Percentiles rank a stretch among this genome's conserved stretches.
phyloP scores from a whole-genome alignment of 768 basidiomycete genomes.

The Termitomyces sp. region DNA sequence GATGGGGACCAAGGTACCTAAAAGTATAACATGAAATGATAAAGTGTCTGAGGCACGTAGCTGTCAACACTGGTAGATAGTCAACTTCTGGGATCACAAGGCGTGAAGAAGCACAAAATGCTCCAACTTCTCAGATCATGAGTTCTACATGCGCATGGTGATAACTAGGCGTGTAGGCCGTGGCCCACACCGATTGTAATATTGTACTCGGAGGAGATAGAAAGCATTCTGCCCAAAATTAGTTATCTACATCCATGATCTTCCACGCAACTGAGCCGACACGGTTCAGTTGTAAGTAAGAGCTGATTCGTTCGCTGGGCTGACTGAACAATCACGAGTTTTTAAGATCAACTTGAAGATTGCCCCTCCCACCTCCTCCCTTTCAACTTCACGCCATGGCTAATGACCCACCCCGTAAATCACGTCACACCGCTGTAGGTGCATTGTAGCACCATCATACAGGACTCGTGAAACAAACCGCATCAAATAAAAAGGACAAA shows the following conservation, averaged over 20 bases:
- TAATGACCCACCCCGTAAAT: not conserved
- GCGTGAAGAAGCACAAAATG: not conserved
- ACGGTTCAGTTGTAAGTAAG: not conserved
- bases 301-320: not conserved
- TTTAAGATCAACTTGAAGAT: not conserved
- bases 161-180: not conserved
- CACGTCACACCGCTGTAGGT: constrained; percentile 1
- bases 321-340: not conserved
- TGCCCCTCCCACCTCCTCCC: not conserved
- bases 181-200: not conserved
- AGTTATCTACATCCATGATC: not conserved
- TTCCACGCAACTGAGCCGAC: too few species aligned
- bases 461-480: constrained; percentile 13
- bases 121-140: not conserved
- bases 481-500: constrained; percentile 10
- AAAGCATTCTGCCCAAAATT: not conserved
- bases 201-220: not conserved
- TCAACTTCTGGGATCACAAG: not conserved
- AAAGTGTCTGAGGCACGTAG: too few species aligned
- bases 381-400: not conserved
- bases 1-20: too few species aligned
- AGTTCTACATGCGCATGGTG: not conserved
- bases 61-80: not conserved
- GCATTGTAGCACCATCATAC: constrained; percentile 16
- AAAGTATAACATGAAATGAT: too few species aligned